phyloP scores from a whole-genome alignment of 176 grass and related monocot genomes.

The Zoysia japonica region DNA sequence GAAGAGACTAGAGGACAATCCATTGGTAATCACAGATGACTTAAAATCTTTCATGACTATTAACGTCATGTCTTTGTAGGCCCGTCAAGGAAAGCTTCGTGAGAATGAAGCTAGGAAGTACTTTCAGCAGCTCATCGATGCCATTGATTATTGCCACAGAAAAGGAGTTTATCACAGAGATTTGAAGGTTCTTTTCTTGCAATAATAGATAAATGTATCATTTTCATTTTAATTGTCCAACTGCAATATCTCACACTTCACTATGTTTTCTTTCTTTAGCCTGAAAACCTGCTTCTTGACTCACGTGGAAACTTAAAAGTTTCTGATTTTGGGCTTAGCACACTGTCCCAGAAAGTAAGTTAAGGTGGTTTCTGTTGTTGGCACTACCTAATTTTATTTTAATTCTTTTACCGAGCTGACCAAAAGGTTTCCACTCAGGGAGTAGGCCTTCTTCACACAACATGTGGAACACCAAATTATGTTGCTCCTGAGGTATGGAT shows the following conservation, averaged over 20 bases:
- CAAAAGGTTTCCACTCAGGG: slow-evolving; percentile 52
- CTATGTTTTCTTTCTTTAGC: slow-evolving; percentile 50
- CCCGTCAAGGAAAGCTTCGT: slow-evolving; percentile 64
- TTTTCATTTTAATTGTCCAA: background rate
- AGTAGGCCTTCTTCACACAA: slow-evolving; percentile 75
- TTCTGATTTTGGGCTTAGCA: slow-evolving; percentile 94
- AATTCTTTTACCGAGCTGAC: slow-evolving; percentile 25
- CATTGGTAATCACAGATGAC: background rate
- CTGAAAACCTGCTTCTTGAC: slow-evolving; percentile 95
- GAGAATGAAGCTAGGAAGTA: slow-evolving; percentile 79
- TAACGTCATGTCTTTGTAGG: slow-evolving; percentile 45
- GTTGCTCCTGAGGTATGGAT: slow-evolving; percentile 88
- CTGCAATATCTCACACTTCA: slow-evolving; percentile 15
- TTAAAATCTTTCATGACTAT: background rate
- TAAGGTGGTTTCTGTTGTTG: slow-evolving; percentile 24
- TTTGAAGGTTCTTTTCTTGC: slow-evolving; percentile 75
- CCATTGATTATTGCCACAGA: slow-evolving; percentile 86
- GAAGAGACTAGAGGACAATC: background rate
- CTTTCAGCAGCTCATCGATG: slow-evolving; percentile 94
- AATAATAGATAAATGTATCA: slow-evolving; percentile 8
- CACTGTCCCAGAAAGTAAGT: slow-evolving; percentile 78
- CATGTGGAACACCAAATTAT: slow-evolving; percentile 95
- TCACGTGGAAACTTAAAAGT: slow-evolving; percentile 82
- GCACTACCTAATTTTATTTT: slow-evolving; percentile 16
- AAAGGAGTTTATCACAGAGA: slow-evolving; percentile 96